These are phyloP conservation scores for Lactarius deliciosus DNA, from an alignment of 768 basidiomycete species.

Conservation along the genomic window DNA sequence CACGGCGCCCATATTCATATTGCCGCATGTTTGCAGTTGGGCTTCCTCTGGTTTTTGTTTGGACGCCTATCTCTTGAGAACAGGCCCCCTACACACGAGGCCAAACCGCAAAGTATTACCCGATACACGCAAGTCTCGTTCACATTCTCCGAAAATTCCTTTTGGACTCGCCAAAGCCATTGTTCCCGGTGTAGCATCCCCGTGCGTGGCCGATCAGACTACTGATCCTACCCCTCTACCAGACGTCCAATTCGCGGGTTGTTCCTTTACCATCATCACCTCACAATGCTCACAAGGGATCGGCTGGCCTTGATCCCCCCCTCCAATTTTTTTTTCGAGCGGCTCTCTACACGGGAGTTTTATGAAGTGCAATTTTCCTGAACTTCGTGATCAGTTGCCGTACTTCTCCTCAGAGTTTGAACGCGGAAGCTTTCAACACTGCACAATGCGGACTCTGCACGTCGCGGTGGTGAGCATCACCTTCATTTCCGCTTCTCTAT, in stretches of 20 bases:
- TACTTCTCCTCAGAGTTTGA: background rate
- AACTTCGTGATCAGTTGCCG: background rate
- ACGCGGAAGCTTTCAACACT: background rate
- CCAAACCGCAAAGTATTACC: background rate
- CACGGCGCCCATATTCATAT: background rate
- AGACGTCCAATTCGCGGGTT: background rate
- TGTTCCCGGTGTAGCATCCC: conserved; percentile 8
- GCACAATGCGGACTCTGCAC: background rate
- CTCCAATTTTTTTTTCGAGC: background rate
- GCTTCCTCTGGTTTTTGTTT: background rate
- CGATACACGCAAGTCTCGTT: background rate
- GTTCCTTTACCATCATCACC: background rate
- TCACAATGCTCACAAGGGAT: background rate
- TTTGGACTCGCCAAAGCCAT: background rate
- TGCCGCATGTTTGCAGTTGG: background rate
- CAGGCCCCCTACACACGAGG: background rate
- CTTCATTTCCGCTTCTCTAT: background rate
- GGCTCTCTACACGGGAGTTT: background rate
- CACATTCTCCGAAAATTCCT: conserved; percentile 3
- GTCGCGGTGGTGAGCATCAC: conserved; percentile 11
- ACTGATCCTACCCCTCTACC: background rate
- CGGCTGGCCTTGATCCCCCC: background rate
- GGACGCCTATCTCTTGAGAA: background rate
- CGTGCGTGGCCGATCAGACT: conserved; percentile 16
- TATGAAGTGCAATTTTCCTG: background rate